phyloP scores from a whole-genome alignment of 1,284 basidiomycete genomes.

The Boletus albobrunnescens region DNA sequence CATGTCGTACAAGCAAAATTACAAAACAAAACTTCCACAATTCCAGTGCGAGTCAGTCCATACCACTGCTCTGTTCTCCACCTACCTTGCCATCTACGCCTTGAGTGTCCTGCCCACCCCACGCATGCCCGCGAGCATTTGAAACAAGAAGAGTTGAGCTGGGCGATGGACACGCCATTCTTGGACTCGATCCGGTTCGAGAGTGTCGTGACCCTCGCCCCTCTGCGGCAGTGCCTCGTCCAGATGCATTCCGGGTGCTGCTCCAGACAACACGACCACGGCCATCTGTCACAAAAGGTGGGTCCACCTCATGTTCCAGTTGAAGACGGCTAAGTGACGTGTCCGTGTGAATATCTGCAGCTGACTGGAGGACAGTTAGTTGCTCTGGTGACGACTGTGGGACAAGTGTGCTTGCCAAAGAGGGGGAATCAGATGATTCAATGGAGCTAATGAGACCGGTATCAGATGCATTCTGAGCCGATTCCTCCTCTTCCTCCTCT shows the following conservation, averaged over 20 bases:
- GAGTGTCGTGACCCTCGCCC: constrained; percentile 21
- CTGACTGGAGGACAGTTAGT: constrained; percentile 1
- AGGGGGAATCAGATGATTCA: constrained; percentile 3
- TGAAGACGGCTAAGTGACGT: constrained; percentile 12
- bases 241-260: constrained; percentile 27
- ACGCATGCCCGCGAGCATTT: constrained; percentile 45
- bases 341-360: constrained; percentile 7
- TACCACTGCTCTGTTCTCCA: constrained; percentile 15
- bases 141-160: constrained; percentile 26
- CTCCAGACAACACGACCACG: constrained; percentile 59
- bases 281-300: constrained; percentile 57
- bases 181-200: constrained; percentile 15
- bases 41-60: constrained; percentile 10
- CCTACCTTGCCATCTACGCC: constrained; percentile 17
- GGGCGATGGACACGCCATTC: constrained; percentile 20
- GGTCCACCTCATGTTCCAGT: constrained; percentile 38
- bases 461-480: constrained; percentile 16
- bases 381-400: constrained; percentile 1
- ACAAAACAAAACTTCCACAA: constrained; percentile 11
- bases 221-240: constrained; percentile 17
- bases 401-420: neutral
- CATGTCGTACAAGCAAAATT: constrained; percentile 13
- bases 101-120: constrained; percentile 23
- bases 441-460: neutral
- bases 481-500: constrained; percentile 28